Conservation (phyloP, 2,329 filamentous ascomycete genomes). For the Fusarium brevicatenulatum region DNA sequence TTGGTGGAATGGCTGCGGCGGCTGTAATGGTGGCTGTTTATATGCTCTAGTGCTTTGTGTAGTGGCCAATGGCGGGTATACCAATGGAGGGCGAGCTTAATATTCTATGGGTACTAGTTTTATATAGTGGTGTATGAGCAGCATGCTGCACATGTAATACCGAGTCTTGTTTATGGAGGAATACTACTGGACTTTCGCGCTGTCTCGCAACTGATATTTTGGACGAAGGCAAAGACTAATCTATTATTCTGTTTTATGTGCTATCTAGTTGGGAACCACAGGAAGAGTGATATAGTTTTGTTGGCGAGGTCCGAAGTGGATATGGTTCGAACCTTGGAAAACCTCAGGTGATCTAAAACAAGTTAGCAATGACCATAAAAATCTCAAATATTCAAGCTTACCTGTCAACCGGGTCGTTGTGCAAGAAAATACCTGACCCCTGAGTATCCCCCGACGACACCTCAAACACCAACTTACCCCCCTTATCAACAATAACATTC, state of each 20-base stretch:
- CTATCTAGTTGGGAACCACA: constrained; percentile 55
- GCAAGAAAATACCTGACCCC: constrained; percentile 66
- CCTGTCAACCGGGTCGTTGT: constrained; percentile 61
- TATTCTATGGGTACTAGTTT: not conserved
- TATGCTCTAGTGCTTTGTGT: not conserved
- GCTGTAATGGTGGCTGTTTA: constrained; percentile 8
- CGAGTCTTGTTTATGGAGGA: not conserved
- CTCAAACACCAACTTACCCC: constrained; percentile 65
- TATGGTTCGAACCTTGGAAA: constrained; percentile 59
- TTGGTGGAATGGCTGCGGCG: not conserved
- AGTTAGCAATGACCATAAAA: not conserved
- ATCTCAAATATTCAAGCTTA: constrained; percentile 25
- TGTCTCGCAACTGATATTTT: not conserved
- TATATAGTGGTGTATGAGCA: not conserved
- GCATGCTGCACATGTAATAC: not conserved
- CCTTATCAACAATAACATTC: constrained; percentile 61
- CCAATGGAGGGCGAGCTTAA: not conserved
- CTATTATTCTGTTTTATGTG: not conserved
- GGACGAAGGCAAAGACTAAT: rapidly evolving
- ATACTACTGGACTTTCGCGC: not conserved
- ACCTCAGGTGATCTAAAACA: constrained; percentile 35
- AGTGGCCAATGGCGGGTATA: not conserved
- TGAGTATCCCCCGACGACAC: constrained; percentile 67
- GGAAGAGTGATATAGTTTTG: constrained; percentile 65
- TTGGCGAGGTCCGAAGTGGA: constrained; percentile 61